Percentiles rank a stretch among this genome's conserved stretches.
Conservation (phyloP, 805 yeast species). For the Ascoidea rubescens region DNA sequence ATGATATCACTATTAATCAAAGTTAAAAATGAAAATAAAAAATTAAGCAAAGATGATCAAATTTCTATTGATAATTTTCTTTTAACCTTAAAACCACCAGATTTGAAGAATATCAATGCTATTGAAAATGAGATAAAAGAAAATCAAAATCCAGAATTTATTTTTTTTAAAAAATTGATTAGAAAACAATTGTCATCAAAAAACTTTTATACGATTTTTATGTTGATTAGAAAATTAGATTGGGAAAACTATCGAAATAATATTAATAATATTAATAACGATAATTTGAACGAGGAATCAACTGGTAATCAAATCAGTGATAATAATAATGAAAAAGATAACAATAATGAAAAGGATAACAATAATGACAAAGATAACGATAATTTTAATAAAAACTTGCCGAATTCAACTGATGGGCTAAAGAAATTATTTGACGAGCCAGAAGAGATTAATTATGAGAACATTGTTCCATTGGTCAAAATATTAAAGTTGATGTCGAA, state of each 20-base stretch:
- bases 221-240: slow-evolving; percentile 29
- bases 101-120: slow-evolving; percentile 21
- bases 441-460: slow-evolving; percentile 45
- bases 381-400: too few species aligned
- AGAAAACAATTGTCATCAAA: slow-evolving; percentile 32
- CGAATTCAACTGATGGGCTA: slow-evolving; percentile 8
- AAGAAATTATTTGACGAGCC: slow-evolving; percentile 39
- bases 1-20: slow-evolving; percentile 42
- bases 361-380: neutral
- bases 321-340: neutral
- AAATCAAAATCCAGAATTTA: slow-evolving; percentile 26
- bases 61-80: slow-evolving; percentile 45
- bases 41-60: slow-evolving; percentile 38
- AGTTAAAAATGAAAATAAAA: slow-evolving; percentile 31
- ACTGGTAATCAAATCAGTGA: too few species aligned
- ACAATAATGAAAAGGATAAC: neutral
- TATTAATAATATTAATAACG: slow-evolving; percentile 7
- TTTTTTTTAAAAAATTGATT: slow-evolving; percentile 35
- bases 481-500: slow-evolving; percentile 24
- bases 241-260: slow-evolving; percentile 18
- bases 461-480: slow-evolving; percentile 33
- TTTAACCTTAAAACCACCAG: slow-evolving; percentile 40
- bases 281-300: neutral
- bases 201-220: slow-evolving; percentile 21
- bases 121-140: slow-evolving; percentile 11